Percentiles rank a stretch among this genome's conserved stretches.
phyloP scores from a whole-genome alignment of 139 green algal species.

The Desmodesmus armatus region DNA sequence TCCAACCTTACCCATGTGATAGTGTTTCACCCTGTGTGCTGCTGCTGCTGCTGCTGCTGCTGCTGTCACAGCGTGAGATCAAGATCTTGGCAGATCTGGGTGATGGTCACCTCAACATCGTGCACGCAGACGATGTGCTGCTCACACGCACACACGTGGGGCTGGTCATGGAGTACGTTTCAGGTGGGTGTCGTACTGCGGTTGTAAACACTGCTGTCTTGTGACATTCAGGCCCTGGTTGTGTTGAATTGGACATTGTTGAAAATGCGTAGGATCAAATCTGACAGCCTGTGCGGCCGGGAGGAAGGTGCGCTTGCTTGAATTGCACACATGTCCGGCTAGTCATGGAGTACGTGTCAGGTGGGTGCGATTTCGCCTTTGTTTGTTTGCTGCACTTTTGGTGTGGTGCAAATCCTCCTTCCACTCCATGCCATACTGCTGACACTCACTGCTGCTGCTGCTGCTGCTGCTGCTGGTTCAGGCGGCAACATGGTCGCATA shows the following conservation, averaged over 20 bases:
- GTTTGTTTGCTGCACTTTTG: background rate
- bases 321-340: constrained; percentile 66
- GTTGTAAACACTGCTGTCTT: too few species aligned
- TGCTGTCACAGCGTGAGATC: constrained; percentile 75
- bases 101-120: constrained; percentile 74
- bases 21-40: background rate
- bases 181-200: background rate
- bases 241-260: too few species aligned
- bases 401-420: too few species aligned
- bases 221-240: too few species aligned
- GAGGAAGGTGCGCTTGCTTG: too few species aligned
- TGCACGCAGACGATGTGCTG: constrained; percentile 71
- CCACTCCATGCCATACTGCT: too few species aligned
- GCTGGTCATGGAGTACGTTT: constrained; percentile 77
- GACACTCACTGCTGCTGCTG: background rate
- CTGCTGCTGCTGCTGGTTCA: constrained; percentile 5
- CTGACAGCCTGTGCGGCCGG: too few species aligned
- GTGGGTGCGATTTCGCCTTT: background rate
- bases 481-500: constrained; percentile 72
- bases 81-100: constrained; percentile 74
- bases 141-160: constrained; percentile 65
- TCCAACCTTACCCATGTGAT: too few species aligned
- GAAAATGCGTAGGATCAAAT: too few species aligned
- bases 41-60: background rate
- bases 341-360: constrained; percentile 69